Base-by-base conservation (phyloP, 208 protist genomes). In the Acanthamoeba triangularis region DNA sequence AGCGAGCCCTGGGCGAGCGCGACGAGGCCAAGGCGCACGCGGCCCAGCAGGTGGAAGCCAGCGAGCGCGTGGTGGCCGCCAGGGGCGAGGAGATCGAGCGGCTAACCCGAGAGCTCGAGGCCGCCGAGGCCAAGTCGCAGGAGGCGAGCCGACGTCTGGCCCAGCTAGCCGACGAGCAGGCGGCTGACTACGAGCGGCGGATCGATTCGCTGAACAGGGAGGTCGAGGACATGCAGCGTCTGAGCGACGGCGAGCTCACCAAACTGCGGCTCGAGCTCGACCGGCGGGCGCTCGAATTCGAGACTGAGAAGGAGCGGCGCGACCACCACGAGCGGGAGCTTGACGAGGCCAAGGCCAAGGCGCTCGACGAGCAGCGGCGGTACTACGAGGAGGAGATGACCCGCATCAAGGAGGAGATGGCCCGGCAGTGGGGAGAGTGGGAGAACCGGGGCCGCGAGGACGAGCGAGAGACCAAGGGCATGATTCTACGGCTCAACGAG, bases 391-490 rank as follows among this genome's bases (percentile, higher is more conserved):
- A 91, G 37, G 84, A 91, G 41, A 91, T 91, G 14, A 23, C 28
- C 49, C 25, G 59, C 23, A 91, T 91, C 49, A 91, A 91, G 84
- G 59, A 91, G 84, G 84, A 91, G 84, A 61, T 65, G 59, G 41
- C 49, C 10, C 84, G 84, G 44, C 84, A 91, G 59, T 72, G 84
- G 59, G 84, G 3, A 1, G 84, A 91, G 49, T 69, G 59, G 84
- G 84, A 61, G 33, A 47, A 37, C 49, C 59, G 23, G 47, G 56
- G 59, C 56, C 61, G 37, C n/a, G 49, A 91, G 37, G 84, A 47
- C 37, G 74, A 84, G 74, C 74, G 74, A 1, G 69, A 78, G 35
- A 41, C 69, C 69, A 78, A 78, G 74, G 16, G 33, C 74, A 84
- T 84, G 74, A 49, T 84, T 11, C 74, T 84, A 5, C 30, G 41